Percentiles rank a stretch among this genome's conserved stretches.
phyloP scores from a whole-genome alignment of 345 rosid species.

The Corchorus capsularis region DNA sequence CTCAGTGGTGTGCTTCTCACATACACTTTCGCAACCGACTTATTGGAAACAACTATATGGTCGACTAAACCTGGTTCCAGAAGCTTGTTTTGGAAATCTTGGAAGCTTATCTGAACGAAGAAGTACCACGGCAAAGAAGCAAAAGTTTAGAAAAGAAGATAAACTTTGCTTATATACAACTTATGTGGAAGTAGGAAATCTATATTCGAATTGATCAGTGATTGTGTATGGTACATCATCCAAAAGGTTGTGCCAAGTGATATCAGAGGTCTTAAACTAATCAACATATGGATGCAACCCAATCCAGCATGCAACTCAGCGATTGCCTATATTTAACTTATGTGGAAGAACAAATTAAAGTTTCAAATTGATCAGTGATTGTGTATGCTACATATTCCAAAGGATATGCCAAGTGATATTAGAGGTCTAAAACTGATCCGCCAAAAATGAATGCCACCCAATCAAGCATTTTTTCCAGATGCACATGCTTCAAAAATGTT shows the following conservation, averaged over 20 bases:
- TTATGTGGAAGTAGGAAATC: not conserved
- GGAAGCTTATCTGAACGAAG: conserved; percentile 84
- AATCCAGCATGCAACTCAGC: not conserved
- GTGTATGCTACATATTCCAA: no score
- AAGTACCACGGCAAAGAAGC: not conserved
- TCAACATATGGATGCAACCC: not conserved
- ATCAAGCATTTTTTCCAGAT: not conserved
- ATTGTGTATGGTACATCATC: not conserved
- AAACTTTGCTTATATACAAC: not conserved
- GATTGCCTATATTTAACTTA: no score
- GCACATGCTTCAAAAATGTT: not conserved
- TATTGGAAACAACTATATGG: conserved; percentile 83
- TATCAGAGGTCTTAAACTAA: not conserved
- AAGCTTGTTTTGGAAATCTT: conserved; percentile 91
- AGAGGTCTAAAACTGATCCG: no score
- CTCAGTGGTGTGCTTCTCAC: conserved; percentile 54
- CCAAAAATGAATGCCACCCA: no score
- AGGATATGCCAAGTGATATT: no score
- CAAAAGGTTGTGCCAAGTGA: conserved; percentile 3
- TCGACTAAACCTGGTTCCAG: conserved; percentile 96
- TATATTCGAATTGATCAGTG: not conserved
- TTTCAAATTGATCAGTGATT: no score
- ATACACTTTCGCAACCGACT: conserved; percentile 88
- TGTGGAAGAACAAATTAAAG: no score
- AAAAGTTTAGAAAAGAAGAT: not conserved